Evolutionary conservation across 2,329 filamentous ascomycete genomes (phyloP).

Genomic region (Huntiella omanensis): DNA sequence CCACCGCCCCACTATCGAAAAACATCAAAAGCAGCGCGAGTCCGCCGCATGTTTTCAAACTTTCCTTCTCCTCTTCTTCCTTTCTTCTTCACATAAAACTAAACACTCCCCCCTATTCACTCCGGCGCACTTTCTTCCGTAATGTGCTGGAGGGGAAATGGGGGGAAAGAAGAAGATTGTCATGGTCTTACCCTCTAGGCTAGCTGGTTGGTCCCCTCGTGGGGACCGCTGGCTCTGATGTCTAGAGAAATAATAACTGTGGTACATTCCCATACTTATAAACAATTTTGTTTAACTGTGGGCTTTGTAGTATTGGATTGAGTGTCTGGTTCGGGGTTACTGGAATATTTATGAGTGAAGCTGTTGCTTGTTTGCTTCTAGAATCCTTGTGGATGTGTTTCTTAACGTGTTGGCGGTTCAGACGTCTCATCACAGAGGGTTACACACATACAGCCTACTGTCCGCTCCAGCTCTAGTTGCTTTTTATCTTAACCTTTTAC

Average conservation of each 20-base stretch:
- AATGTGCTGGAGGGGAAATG: constrained; percentile 51
- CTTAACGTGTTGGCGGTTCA: too few species aligned
- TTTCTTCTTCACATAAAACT: constrained; percentile 18
- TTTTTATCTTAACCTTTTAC: too few species aligned
- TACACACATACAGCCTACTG: too few species aligned
- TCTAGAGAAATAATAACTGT: constrained; percentile 19
- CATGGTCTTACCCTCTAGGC: constrained; percentile 30
- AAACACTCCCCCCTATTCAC: constrained; percentile 44
- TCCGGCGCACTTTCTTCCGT: constrained; percentile 34
- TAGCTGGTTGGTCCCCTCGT: constrained; percentile 15
- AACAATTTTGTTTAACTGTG: background rate
- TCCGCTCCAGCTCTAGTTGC: too few species aligned
- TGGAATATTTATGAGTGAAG: too few species aligned
- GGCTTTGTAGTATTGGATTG: too few species aligned
- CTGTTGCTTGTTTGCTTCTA: too few species aligned
- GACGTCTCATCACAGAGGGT: too few species aligned
- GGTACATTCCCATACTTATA: constrained; percentile 14
- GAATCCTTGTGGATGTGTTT: too few species aligned
- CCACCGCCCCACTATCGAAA: too few species aligned
- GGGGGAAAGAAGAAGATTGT: constrained; percentile 37
- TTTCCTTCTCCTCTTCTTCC: constrained; percentile 13
- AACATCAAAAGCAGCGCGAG: background rate
- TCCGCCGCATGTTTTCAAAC: constrained; percentile 4
- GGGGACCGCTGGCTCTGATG: constrained; percentile 9
- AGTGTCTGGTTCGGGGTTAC: too few species aligned